Base-by-base conservation (phyloP, 306 rosid species). In the Acmispon strigosus region DNA sequence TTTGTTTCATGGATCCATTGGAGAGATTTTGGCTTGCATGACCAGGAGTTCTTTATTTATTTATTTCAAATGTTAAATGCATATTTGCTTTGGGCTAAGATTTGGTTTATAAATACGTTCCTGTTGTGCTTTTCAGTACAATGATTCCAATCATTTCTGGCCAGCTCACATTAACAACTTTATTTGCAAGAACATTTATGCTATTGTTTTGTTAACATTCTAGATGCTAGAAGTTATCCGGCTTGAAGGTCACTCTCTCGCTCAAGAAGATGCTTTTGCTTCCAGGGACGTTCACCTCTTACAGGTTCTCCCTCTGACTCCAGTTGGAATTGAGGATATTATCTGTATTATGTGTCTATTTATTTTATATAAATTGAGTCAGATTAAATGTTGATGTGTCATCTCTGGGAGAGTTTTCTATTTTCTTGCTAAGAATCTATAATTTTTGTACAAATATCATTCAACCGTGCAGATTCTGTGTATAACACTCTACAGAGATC, bases 161-260 rank as follows among this genome's bases (percentile, higher is more conserved):
- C 50, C 15, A 16, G 5, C 42, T 77, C 15, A 43, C 41, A 11
- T 22, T 10, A 27, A 16, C 45, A 17, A 15, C 37, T 4, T 45
- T 15, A 51, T 20, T 66, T 60, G 20, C 39, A 11, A 22, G 62
- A 16, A 9, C 60, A 32, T 62, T 55, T 13, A 41, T 10, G 39
- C 50, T 66, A 51, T 70, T 59, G n/a, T 54, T 52, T 18, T 34
- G 42, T 55, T 64, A 69, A 58, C 13, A 19, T 74, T 78, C 42
- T 84, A 94, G 99, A 86, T 87, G 84, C 96, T 91, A 42, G 99
- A 95, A 84, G 89, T 95, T 60, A 84, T 91, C 79, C 90, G 97
- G 67, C 96, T 95, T 29, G 99, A 95, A 84, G 96, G 97, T 15
- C 97, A 90, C 69, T 84, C 96, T 53, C 77, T 89, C 59, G 85